These are phyloP conservation scores for Podospora pseudocomata DNA, from an alignment of 495 filamentous ascomycete species.

Conservation along the genomic window DNA sequence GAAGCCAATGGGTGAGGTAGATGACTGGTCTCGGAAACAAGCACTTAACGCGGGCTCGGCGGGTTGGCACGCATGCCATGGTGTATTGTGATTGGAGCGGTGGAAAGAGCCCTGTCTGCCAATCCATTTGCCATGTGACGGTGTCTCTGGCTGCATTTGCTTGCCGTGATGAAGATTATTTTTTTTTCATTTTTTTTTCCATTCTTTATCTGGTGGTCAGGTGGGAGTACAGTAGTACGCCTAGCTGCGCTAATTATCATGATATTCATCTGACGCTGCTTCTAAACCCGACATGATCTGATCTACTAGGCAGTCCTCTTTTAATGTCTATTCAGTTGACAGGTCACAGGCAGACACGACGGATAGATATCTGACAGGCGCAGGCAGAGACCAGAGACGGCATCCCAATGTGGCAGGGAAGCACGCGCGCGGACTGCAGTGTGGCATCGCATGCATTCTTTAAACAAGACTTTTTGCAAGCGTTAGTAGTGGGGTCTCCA, in stretches of 20 bases:
- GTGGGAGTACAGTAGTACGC: no score
- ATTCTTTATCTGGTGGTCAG: background rate
- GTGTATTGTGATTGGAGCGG: no score
- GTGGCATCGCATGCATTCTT: background rate
- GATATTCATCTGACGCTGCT: background rate
- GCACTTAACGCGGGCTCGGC: background rate
- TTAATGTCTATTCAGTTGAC: background rate
- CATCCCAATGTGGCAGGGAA: background rate
- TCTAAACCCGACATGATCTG: background rate
- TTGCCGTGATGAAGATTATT: background rate
- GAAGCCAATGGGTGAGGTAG: background rate
- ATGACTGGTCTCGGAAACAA: background rate
- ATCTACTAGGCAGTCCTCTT: background rate
- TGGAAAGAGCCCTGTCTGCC: no score
- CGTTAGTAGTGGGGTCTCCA: background rate
- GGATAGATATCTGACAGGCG: background rate
- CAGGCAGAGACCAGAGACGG: background rate
- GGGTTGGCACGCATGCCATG: background rate
- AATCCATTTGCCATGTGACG: background rate
- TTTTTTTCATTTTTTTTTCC: background rate
- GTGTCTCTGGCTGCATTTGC: background rate
- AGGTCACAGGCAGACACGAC: background rate
- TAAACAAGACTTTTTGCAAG: background rate
- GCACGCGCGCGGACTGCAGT: background rate
- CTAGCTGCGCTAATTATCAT: background rate